These are phyloP conservation scores for Rehmannia glutinosa DNA, from an alignment of 257 asterid species.

Conservation along the genomic window DNA sequence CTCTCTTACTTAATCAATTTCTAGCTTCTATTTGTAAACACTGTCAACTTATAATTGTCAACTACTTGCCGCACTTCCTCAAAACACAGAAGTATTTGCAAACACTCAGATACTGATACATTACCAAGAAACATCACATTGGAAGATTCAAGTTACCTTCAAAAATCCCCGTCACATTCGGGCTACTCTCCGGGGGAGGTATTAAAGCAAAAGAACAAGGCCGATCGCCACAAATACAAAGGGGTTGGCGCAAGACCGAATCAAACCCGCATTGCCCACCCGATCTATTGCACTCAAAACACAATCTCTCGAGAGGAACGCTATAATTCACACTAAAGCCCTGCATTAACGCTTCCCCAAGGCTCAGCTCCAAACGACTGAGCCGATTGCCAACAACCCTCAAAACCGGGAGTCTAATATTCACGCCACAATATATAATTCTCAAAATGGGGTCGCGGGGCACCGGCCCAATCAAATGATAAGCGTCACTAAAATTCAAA, in stretches of 20 bases:
- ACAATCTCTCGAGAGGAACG: conserved; percentile 39
- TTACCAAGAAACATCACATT: too few relatives aligned
- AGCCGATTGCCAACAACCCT: conserved; percentile 28
- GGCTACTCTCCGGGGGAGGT: conserved; percentile 27
- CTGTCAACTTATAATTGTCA: too few relatives aligned
- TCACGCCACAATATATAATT: conserved; percentile 25
- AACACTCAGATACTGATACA: too few relatives aligned
- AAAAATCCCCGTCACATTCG: neutral
- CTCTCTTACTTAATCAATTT: too few relatives aligned
- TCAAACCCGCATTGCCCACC: conserved; percentile 65
- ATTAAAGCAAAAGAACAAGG: conserved; percentile 38
- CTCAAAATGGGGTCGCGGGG: too few relatives aligned
- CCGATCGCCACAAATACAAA: conserved; percentile 53
- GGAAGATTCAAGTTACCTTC: neutral
- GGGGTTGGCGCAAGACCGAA: conserved; percentile 22
- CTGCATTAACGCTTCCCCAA: conserved; percentile 43
- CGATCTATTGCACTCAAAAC: conserved; percentile 34
- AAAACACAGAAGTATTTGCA: too few relatives aligned
- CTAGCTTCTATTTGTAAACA: too few relatives aligned
- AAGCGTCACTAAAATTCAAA: conserved; percentile 29
- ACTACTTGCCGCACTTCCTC: too few relatives aligned
- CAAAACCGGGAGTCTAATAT: conserved; percentile 40
- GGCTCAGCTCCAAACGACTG: conserved; percentile 5
- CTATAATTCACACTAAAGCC: conserved; percentile 56
- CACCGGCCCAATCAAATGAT: conserved; percentile 41